Evolutionary conservation across 305 asterid species (phyloP).

Genomic region (Solanum aculeatissimum): DNA sequence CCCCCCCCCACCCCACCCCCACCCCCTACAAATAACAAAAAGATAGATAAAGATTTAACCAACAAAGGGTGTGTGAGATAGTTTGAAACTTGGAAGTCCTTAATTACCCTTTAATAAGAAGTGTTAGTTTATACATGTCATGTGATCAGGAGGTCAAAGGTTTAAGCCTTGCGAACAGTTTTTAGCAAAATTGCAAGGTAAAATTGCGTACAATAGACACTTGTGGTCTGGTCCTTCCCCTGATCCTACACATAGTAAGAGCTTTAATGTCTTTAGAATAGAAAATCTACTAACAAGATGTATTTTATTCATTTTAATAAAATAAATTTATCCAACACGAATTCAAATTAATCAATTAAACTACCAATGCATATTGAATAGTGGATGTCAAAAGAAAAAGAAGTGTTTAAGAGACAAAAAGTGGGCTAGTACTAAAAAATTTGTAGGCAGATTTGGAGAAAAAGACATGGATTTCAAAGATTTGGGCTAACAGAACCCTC

Average conservation of each 20-base stretch:
- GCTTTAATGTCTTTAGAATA: not conserved
- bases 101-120: not conserved
- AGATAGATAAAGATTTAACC: not conserved
- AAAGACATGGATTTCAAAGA: not conserved
- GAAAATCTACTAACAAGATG: not conserved
- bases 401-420: not conserved
- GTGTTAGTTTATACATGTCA: not conserved
- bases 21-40: not conserved
- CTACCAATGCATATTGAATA: too few relatives aligned
- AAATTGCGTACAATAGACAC: too few relatives aligned
- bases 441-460: not conserved
- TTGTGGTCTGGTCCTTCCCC: too few relatives aligned
- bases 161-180: too few relatives aligned
- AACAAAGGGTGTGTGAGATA: not conserved
- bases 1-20: too few relatives aligned
- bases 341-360: not conserved
- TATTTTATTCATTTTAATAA: not conserved
- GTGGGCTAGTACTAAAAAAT: not conserved
- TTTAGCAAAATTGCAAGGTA: too few relatives aligned
- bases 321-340: not conserved
- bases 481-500: not conserved
- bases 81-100: not conserved
- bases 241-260: too few relatives aligned
- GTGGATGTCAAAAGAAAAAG: not conserved
- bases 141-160: too few relatives aligned